A percentile compares a stretch with the other conserved stretches of the same genome.
Evolutionary conservation across 345 rosid species (phyloP).

Genomic region (Anacardium occidentale): DNA sequence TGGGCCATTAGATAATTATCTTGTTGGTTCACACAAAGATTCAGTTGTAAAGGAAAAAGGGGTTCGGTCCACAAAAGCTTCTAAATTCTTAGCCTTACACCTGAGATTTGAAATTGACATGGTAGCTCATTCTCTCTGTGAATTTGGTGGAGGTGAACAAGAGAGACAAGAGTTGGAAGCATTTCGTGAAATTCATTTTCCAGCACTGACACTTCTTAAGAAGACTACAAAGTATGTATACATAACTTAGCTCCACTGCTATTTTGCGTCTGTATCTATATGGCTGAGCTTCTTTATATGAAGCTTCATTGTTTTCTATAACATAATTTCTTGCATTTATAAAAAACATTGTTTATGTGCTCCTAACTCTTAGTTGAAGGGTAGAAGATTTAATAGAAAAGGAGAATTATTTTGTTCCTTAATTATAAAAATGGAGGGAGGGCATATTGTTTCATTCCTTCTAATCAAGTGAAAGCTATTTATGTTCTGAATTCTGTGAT

Average conservation of each 20-base stretch:
- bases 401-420: neutral
- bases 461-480: neutral
- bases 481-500: neutral
- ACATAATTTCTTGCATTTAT: no score
- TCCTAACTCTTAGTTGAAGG: no score
- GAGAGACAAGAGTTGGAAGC: slow-evolving; percentile 75
- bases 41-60: slow-evolving; percentile 39
- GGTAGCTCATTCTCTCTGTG: slow-evolving; percentile 97
- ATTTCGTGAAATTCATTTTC: slow-evolving; percentile 83
- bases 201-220: slow-evolving; percentile 60
- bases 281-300: neutral
- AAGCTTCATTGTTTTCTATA: no score
- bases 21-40: slow-evolving; percentile 66
- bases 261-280: neutral
- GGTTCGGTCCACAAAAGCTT: slow-evolving; percentile 43
- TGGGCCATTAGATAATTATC: slow-evolving; percentile 69
- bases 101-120: slow-evolving; percentile 93
- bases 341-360: no score
- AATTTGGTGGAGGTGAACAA: slow-evolving; percentile 85
- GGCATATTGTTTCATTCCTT: neutral
- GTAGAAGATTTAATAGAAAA: no score
- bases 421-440: neutral
- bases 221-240: slow-evolving; percentile 55
- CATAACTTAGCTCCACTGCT: neutral
- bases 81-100: slow-evolving; percentile 79